Evolutionary conservation across 192 early-diverging fungal species (phyloP).

Genomic region (Glomus cerebriforme): DNA sequence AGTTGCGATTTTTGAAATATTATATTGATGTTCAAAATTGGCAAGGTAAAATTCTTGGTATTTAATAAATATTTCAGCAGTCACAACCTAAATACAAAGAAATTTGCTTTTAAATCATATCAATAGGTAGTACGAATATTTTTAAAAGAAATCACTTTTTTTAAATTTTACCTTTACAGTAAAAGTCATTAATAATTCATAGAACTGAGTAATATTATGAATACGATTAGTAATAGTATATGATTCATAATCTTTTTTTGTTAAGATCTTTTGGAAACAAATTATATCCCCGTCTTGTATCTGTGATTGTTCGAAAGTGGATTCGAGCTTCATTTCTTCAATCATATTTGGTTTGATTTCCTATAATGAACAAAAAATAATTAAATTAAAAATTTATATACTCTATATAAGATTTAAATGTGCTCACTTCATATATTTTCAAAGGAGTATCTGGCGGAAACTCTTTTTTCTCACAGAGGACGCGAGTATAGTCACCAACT

Average conservation of each 20-base stretch:
- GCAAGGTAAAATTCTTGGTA: constrained; percentile 89
- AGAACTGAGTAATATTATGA: no score
- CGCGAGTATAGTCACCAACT: constrained; percentile 65
- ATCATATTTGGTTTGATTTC: constrained; percentile 96
- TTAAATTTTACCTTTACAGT: no score
- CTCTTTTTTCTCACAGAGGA: constrained; percentile 54
- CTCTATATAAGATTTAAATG: neutral
- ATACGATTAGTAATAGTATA: no score
- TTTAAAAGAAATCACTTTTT: no score
- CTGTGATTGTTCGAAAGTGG: constrained; percentile 72
- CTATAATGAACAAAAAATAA: constrained; percentile 33
- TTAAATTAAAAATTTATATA: neutral
- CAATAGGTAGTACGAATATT: no score
- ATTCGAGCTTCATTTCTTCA: constrained; percentile 66
- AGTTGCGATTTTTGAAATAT: constrained; percentile 59
- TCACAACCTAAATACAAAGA: constrained; percentile 50
- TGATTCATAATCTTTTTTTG: constrained; percentile 51
- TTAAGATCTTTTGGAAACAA: constrained; percentile 68
- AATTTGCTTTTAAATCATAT: no score
- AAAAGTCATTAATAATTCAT: no score
- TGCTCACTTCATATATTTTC: constrained; percentile 61
- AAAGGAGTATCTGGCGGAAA: constrained; percentile 61
- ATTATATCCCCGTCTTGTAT: constrained; percentile 96
- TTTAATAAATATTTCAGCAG: constrained; percentile 64
- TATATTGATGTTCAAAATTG: constrained; percentile 59